Conservation (phyloP, 2,329 filamentous ascomycete genomes). For the Pyricularia grisea region DNA sequence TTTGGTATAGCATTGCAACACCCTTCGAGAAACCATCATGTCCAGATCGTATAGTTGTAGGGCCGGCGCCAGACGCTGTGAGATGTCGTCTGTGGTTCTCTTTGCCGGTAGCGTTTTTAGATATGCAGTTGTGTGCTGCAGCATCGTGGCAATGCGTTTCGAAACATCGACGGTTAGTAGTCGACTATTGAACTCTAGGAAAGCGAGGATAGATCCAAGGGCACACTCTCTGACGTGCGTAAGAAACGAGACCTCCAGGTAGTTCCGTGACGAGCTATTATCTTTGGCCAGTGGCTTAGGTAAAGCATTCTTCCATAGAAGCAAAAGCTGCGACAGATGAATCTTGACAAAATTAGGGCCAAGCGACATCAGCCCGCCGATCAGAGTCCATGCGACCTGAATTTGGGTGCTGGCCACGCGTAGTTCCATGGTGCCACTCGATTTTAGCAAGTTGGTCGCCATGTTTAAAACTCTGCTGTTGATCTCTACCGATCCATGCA, state of each 20-base stretch:
- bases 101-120: constrained; percentile 74
- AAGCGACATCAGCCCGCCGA: constrained; percentile 91
- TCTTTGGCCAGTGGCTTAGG: constrained; percentile 92
- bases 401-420: constrained; percentile 89
- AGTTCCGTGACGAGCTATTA: constrained; percentile 67
- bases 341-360: constrained; percentile 99
- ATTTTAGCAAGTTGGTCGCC: constrained; percentile 86
- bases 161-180: constrained; percentile 90
- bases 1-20: constrained; percentile 91
- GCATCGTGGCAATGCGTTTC: constrained; percentile 84
- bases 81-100: constrained; percentile 78
- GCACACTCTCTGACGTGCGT: constrained; percentile 94
- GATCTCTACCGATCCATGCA: constrained; percentile 92
- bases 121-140: constrained; percentile 89
- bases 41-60: constrained; percentile 85
- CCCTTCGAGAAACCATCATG: constrained; percentile 84
- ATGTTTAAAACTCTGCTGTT: constrained; percentile 87
- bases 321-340: constrained; percentile 82
- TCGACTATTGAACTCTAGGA: constrained; percentile 86
- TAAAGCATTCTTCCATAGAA: constrained; percentile 95
- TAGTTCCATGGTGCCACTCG: constrained; percentile 82
- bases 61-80: constrained; percentile 73
- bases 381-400: constrained; percentile 95
- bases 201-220: constrained; percentile 81
- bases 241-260: constrained; percentile 84